Conservation (phyloP, 129 eudicot species). For the Glebionis coronaria region DNA sequence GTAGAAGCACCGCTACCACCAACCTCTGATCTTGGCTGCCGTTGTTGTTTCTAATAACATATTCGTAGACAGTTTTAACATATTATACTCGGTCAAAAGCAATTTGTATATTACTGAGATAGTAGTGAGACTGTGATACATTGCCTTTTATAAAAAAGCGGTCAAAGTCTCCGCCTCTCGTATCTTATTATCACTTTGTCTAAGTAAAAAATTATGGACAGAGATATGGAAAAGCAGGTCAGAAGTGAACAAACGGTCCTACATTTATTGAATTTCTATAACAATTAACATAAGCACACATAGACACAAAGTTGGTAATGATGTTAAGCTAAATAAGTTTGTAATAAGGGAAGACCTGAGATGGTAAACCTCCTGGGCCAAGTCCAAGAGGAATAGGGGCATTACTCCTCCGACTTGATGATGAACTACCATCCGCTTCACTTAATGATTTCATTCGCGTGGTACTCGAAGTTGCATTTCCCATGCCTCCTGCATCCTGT, state of each 20-base stretch:
- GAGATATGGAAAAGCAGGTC: not conserved
- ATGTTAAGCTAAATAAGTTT: not conserved
- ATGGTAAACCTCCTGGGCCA: slow-evolving; percentile 76
- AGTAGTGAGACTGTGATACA: not conserved
- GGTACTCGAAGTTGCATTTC: slow-evolving; percentile 31
- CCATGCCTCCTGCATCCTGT: slow-evolving; percentile 30
- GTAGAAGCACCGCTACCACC: slow-evolving; percentile 29
- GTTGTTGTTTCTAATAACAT: slow-evolving; percentile 50
- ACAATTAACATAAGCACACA: not conserved
- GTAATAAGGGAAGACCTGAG: slow-evolving; percentile 50
- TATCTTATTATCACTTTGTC: no score
- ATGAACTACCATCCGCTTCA: slow-evolving; percentile 29
- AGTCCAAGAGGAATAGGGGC: slow-evolving; percentile 70
- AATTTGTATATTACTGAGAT: no score
- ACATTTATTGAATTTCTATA: not conserved
- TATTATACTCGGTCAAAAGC: not conserved
- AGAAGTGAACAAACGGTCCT: not conserved
- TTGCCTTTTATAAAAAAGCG: not conserved
- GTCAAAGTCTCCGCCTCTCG: no score
- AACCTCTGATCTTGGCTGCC: slow-evolving; percentile 38
- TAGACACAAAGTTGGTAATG: not conserved
- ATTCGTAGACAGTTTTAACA: slow-evolving; percentile 6
- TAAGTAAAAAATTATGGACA: not conserved
- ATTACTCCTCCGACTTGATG: slow-evolving; percentile 29
- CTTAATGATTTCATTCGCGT: slow-evolving; percentile 22